Base-by-base conservation (phyloP, 2,329 filamentous ascomycete species). In the Cercospora sesami region DNA sequence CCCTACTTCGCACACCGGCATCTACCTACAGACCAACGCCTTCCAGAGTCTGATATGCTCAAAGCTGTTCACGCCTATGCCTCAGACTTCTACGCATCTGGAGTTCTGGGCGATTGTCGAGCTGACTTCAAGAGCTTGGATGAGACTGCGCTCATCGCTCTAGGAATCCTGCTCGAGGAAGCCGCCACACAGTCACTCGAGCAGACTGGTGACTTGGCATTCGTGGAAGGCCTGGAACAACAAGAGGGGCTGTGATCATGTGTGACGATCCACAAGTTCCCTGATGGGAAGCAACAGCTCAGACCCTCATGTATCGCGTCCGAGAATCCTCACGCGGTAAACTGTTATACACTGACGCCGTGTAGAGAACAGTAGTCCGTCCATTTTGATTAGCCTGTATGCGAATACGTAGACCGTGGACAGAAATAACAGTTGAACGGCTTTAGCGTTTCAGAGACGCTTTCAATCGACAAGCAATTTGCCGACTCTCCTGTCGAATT, bases 141-240 rank as follows among this genome's bases (percentile, higher is more conserved):
- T 75, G 91, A 92, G 80, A 92, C 90, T 14, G 91, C 91, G 4
- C 82, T 94, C 67, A 80, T 94, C 64, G 90, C 91, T 0, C 83
- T 94, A 74, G 91, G 91, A 1, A 87, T 94, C 60, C 78, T 94
- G 66, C 80, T 94, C 51, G 91, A 94, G 79, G 91, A 94, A 78
- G 86, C 87, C 2, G 84, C 86, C 16, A 82, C 84, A 48, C 86
- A 89, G 58, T 78, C 83, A 5, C 80, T 94, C 21, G 91, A 90
- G 4, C 81, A 83, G 64, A 86, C 83, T 12, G 91, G 91, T 23
- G 89, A 93, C 78, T 78, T 92, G 59, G 89, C 90, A 1, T 90
- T 94, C 75, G 87, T 89, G 0, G 90, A 93, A 48, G 68, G 21
- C 28, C 8, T 58, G 18, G 60, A 48, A 62, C 42, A 10, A 51